Evolutionary conservation across 1,284 basidiomycete genomes (phyloP).

Genomic region (Tetrapyrgos nigripes): DNA sequence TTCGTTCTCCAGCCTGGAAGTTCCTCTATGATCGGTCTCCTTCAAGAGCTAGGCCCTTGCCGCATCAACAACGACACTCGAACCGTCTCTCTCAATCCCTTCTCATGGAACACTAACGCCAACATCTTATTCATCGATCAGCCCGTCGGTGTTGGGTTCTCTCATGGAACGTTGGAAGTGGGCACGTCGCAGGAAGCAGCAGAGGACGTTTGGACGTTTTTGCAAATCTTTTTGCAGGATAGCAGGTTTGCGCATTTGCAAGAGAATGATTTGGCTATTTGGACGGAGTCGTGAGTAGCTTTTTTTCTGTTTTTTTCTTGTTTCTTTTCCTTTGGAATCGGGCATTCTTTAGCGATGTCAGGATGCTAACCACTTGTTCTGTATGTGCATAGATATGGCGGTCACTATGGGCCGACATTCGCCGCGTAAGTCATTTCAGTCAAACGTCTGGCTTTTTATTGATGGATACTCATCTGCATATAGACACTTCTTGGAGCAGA

Average conservation of each 20-base stretch:
- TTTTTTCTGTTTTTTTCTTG: not conserved
- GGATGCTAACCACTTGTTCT: not conserved
- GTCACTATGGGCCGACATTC: constrained; percentile 70
- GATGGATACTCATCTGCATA: not conserved
- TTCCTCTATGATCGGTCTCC: constrained; percentile 71
- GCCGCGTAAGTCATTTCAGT: constrained; percentile 49
- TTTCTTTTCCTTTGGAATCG: not conserved
- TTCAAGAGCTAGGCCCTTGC: constrained; percentile 72
- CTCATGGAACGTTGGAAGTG: constrained; percentile 55
- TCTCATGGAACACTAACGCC: constrained; percentile 69
- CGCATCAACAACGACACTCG: constrained; percentile 63
- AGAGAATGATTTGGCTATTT: constrained; percentile 59
- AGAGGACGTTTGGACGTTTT: constrained; percentile 63
- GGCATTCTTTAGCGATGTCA: not conserved
- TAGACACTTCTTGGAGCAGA: constrained; percentile 66
- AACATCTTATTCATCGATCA: constrained; percentile 69
- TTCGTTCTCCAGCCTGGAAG: constrained; percentile 54
- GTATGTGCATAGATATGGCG: constrained; percentile 52
- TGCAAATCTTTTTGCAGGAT: constrained; percentile 72
- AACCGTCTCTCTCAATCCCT: constrained; percentile 59
- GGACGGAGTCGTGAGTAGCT: constrained; percentile 62
- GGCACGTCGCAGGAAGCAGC: constrained; percentile 61
- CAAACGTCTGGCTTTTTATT: not conserved
- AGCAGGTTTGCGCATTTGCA: constrained; percentile 60
- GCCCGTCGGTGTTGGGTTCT: constrained; percentile 69